Conservation (phyloP, 805 yeast species). For the Myxozyma mucilagina region DNA sequence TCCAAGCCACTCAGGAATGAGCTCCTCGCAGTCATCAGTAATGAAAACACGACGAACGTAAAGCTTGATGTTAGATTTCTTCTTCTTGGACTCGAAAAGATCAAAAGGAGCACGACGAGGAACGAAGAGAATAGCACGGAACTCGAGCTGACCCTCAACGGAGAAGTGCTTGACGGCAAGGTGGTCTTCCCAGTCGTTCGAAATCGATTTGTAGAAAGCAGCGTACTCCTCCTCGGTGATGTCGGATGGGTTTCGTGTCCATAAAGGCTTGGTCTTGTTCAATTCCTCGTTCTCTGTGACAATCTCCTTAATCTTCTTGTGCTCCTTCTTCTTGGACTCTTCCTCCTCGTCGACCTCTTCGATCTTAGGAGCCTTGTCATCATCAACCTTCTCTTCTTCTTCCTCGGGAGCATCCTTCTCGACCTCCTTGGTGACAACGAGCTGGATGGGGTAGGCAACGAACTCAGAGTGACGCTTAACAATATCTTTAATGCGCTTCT, state of each 20-base stretch:
- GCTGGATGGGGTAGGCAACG: slow-evolving; percentile 98
- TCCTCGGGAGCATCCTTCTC: slow-evolving; percentile 90
- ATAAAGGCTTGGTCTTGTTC: slow-evolving; percentile 97
- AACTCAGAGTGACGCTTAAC: slow-evolving; percentile 99
- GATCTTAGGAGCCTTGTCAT: slow-evolving; percentile 74
- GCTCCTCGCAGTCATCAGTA: slow-evolving; percentile 99
- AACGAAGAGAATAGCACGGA: slow-evolving; percentile 94
- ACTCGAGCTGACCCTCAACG: slow-evolving; percentile 99
- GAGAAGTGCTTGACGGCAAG: slow-evolving; percentile 99
- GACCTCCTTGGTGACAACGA: slow-evolving; percentile 96
- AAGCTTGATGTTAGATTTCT: slow-evolving; percentile 97
- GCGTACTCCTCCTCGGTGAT: slow-evolving; percentile 98
- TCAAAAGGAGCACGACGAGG: slow-evolving; percentile 99
- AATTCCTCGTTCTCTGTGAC: slow-evolving; percentile 97
- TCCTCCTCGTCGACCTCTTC: slow-evolving; percentile 71
- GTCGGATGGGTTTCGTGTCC: slow-evolving; percentile 99
- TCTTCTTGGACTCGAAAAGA: slow-evolving; percentile 96
- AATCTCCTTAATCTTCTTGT: slow-evolving; percentile 86
- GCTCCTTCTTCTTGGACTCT: slow-evolving; percentile 68
- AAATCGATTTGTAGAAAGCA: slow-evolving; percentile 98
- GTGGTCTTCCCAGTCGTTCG: slow-evolving; percentile 99
- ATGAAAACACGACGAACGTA: slow-evolving; percentile 99
- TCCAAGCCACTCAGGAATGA: slow-evolving; percentile 97
- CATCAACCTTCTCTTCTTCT: slow-evolving; percentile 58
- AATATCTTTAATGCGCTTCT: slow-evolving; percentile 98